Conservation (phyloP, 192 early-diverging fungal species). For the Podila epicladia region DNA sequence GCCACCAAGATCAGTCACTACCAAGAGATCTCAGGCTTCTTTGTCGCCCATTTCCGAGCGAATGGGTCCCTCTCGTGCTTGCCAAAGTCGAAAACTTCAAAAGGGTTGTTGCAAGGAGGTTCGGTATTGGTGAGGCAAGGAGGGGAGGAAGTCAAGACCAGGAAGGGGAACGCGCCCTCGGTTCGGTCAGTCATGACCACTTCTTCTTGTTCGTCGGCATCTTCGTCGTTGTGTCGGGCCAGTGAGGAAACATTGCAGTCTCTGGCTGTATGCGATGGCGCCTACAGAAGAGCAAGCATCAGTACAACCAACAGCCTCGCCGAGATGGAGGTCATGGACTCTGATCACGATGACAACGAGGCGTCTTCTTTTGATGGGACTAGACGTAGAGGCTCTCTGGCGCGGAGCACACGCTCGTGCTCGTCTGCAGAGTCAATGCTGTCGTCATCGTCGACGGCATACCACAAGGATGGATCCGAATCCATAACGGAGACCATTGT, state of each 20-base stretch:
- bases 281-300: neutral
- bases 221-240: neutral
- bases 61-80: slow-evolving; percentile 23
- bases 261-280: neutral
- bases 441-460: neutral
- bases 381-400: neutral
- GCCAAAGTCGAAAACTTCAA: neutral
- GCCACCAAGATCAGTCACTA: slow-evolving; percentile 43
- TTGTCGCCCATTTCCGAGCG: slow-evolving; percentile 43
- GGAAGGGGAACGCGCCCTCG: neutral
- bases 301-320: slow-evolving; percentile 3
- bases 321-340: neutral
- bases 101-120: neutral
- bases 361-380: neutral
- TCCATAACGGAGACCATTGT: slow-evolving; percentile 1
- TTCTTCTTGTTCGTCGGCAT: neutral
- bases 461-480: slow-evolving; percentile 5
- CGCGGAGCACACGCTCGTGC: neutral
- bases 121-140: neutral
- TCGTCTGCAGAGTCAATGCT: neutral
- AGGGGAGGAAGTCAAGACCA: slow-evolving; percentile 18
- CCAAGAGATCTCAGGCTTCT: slow-evolving; percentile 51
- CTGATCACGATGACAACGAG: neutral
- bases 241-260: slow-evolving; percentile 16
- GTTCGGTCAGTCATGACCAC: neutral